Percentiles rank a stretch among this genome's conserved stretches.
phyloP scores from a whole-genome alignment of 2,329 filamentous ascomycete species.

The Arthrocladium fulminans region DNA sequence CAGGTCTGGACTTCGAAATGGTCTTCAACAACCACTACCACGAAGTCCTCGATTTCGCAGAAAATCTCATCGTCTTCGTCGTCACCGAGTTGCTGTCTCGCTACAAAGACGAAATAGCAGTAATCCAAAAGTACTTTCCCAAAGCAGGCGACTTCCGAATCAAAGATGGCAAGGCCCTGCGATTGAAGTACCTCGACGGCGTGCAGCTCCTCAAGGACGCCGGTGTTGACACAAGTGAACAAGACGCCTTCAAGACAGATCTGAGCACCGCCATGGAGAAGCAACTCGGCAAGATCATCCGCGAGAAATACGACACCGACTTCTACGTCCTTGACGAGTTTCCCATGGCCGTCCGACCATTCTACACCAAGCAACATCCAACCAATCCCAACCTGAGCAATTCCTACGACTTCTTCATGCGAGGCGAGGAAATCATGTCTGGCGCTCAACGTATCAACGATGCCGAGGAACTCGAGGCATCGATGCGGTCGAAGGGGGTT shows the following conservation, averaged over 20 bases:
- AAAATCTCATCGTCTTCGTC: conserved; percentile 42
- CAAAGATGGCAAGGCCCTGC: conserved; percentile 41
- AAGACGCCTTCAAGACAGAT: conserved; percentile 41
- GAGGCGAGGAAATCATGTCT: conserved; percentile 60
- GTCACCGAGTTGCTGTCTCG: conserved; percentile 37
- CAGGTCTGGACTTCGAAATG: conserved; percentile 45
- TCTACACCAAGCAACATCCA: conserved; percentile 79
- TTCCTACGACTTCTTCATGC: conserved; percentile 64
- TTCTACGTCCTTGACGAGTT: conserved; percentile 98
- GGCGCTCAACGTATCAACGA: conserved; percentile 59
- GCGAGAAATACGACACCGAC: conserved; percentile 84
- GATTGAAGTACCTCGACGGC: conserved; percentile 43
- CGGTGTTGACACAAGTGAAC: conserved; percentile 42
- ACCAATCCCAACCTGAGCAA: conserved; percentile 57
- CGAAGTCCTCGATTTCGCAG: conserved; percentile 42
- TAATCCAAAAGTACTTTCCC: conserved; percentile 41
- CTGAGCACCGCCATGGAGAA: conserved; percentile 42
- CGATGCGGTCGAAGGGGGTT: conserved; percentile 52
- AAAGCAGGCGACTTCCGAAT: conserved; percentile 43
- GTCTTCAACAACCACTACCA: conserved; percentile 43
- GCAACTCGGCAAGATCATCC: conserved; percentile 77
- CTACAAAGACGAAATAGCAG: conserved; percentile 37
- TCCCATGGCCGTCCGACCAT: conserved; percentile 76
- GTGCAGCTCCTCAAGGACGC: conserved; percentile 41
- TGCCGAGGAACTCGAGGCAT: conserved; percentile 48